These are phyloP conservation scores for Beauveria scarabaeidicola DNA, from an alignment of 2,329 filamentous ascomycete genomes.

Conservation along the genomic window DNA sequence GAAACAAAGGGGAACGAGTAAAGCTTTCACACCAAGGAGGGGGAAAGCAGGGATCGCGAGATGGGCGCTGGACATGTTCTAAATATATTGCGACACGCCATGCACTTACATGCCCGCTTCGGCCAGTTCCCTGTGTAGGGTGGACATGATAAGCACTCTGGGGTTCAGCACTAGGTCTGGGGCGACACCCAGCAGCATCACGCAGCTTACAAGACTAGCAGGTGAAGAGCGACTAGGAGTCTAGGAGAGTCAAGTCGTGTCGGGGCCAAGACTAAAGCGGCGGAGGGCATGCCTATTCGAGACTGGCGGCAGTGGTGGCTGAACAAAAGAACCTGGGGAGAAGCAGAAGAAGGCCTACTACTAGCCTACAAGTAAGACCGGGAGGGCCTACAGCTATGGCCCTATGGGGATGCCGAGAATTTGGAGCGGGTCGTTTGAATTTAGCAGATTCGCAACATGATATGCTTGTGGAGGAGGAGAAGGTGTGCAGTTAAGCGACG, in stretches of 20 bases:
- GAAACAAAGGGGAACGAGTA: not conserved
- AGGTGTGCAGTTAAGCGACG: not conserved
- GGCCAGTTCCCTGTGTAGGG: not conserved
- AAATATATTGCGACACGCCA: not conserved
- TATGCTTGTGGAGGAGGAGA: conserved; percentile 5
- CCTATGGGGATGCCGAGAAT: conserved; percentile 7
- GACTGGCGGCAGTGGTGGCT: conserved; percentile 12
- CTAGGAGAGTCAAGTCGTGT: not conserved
- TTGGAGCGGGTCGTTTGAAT: not conserved
- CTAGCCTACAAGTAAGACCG: not conserved
- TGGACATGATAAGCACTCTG: conserved; percentile 3
- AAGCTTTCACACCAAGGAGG: not conserved
- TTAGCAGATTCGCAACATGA: conserved; percentile 1
- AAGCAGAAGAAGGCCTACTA: not conserved
- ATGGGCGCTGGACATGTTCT: not conserved
- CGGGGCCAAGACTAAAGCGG: conserved; percentile 16
- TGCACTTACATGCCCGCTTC: not conserved
- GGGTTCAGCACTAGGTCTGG: not conserved
- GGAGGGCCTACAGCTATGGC: not conserved
- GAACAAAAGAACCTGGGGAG: conserved; percentile 15
- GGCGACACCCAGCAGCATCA: not conserved
- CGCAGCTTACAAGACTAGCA: not conserved
- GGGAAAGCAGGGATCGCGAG: not conserved
- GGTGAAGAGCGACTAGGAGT: not conserved
- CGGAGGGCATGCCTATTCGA: conserved; percentile 17